A percentile compares a stretch with the other conserved stretches of the same genome.
Evolutionary conservation across 106 monocot genomes (phyloP).

Genomic region (Dendrobium catenatum): DNA sequence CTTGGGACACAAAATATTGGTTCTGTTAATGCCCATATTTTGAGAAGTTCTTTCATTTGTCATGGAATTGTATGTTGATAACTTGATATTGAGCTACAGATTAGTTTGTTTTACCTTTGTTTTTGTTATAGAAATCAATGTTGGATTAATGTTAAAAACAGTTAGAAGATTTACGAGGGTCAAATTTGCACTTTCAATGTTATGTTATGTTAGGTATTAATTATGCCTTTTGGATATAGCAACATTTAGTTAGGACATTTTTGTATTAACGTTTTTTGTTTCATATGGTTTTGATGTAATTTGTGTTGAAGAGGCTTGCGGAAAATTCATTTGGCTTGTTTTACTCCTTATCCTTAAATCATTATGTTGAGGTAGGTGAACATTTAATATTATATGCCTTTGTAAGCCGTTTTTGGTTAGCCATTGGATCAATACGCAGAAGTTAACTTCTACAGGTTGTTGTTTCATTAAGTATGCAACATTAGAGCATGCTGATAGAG

Average conservation of each 20-base stretch:
- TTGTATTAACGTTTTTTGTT: not conserved
- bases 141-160: not conserved
- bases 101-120: not conserved
- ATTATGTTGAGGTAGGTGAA: not conserved
- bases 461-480: conserved; percentile 94
- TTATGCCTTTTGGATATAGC: not conserved
- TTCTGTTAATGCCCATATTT: not conserved
- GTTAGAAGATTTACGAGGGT: not conserved
- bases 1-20: not conserved
- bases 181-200: not conserved
- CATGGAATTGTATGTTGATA: not conserved
- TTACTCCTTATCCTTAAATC: too few species aligned
- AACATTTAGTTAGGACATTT: not conserved
- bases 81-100: not conserved
- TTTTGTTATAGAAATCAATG: not conserved
- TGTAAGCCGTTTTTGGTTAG: not conserved
- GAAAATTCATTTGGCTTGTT: not conserved
- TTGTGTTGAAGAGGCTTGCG: not conserved
- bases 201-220: not conserved
- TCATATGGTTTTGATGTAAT: not conserved
- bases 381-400: not conserved
- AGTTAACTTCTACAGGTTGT: conserved; percentile 69
- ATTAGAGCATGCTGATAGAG: conserved; percentile 82
- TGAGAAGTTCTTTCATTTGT: not conserved
- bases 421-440: conserved; percentile 27